Conservation (phyloP, 2,329 filamentous ascomycete species). For the Fusarium phyllophilum region DNA sequence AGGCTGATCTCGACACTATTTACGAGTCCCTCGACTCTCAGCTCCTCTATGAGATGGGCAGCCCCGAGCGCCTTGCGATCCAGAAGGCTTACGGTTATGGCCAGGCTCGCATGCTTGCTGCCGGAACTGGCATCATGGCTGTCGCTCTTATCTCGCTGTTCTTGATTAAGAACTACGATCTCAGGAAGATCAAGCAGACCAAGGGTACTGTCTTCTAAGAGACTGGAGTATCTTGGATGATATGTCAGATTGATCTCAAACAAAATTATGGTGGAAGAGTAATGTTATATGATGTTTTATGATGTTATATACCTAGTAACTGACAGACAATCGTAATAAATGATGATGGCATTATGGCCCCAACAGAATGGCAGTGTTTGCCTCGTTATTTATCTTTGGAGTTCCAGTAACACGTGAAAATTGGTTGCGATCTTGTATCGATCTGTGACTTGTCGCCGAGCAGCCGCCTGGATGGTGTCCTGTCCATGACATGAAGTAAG, state of each 20-base stretch:
- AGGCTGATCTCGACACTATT: slow-evolving; percentile 56
- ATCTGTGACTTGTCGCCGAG: not conserved
- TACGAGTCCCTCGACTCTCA: slow-evolving; percentile 65
- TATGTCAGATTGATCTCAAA: not conserved
- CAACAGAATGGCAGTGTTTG: not conserved
- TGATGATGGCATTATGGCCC: not conserved
- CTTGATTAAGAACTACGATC: slow-evolving; percentile 61
- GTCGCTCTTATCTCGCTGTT: slow-evolving; percentile 52
- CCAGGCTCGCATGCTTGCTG: slow-evolving; percentile 60
- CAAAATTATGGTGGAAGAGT: slow-evolving; percentile 9
- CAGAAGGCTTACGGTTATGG: slow-evolving; percentile 67
- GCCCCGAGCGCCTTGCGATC: slow-evolving; percentile 60
- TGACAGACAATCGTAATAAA: slow-evolving; percentile 9
- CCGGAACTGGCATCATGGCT: slow-evolving; percentile 48
- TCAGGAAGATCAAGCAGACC: slow-evolving; percentile 59
- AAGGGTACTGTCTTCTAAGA: slow-evolving; percentile 62
- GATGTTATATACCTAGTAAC: not conserved
- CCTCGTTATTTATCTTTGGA: not conserved
- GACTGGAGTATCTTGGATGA: not conserved
- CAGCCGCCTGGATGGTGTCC: not conserved
- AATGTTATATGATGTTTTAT: slow-evolving; percentile 7
- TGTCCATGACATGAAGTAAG: not conserved
- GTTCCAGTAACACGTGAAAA: not conserved
- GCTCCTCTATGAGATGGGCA: slow-evolving; percentile 59
- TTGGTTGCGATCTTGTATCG: not conserved